phyloP scores from a whole-genome alignment of 2,329 filamentous ascomycete genomes.

The Nothomitra cinnamomea region DNA sequence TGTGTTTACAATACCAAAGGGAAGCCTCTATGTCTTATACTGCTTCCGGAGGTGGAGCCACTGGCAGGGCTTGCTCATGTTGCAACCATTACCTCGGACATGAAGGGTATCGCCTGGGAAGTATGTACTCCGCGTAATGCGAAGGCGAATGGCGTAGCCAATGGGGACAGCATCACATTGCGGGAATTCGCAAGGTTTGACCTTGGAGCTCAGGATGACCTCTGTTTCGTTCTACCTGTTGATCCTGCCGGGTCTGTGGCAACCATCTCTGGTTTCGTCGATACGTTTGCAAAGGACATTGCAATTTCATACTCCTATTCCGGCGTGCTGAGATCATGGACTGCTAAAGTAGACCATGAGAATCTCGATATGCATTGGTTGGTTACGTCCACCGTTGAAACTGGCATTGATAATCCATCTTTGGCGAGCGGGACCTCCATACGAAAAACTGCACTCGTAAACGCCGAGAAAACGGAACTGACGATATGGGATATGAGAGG shows the following conservation, averaged over 20 bases:
- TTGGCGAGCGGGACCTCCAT: constrained; percentile 74
- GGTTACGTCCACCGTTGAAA: constrained; percentile 65
- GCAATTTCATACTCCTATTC: constrained; percentile 67
- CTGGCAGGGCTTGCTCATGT: constrained; percentile 41
- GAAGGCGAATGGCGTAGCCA: constrained; percentile 14
- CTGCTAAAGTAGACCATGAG: constrained; percentile 50
- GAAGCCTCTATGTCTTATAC: constrained; percentile 63
- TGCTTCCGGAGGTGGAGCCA: constrained; percentile 48
- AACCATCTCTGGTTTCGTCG: constrained; percentile 59
- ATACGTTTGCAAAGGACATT: constrained; percentile 72
- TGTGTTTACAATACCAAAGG: constrained; percentile 43
- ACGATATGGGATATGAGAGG: constrained; percentile 86
- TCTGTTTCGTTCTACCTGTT: constrained; percentile 54
- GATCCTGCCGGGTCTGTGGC: constrained; percentile 66
- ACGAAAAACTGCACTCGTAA: constrained; percentile 72
- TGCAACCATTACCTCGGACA: constrained; percentile 65
- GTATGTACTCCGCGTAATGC: constrained; percentile 37
- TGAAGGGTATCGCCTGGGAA: constrained; percentile 71
- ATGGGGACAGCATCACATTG: constrained; percentile 22
- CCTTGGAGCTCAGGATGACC: constrained; percentile 36
- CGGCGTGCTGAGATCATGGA: constrained; percentile 71
- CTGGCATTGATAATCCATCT: constrained; percentile 52
- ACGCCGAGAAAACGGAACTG: constrained; percentile 52
- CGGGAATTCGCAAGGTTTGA: constrained; percentile 55
- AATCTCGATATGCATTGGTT: constrained; percentile 59